Evolutionary conservation across 1,139 yeast genomes (phyloP), one percentile per base, ranked within the genome.

Genomic region (Yamadazyma friedrichii): DNA sequence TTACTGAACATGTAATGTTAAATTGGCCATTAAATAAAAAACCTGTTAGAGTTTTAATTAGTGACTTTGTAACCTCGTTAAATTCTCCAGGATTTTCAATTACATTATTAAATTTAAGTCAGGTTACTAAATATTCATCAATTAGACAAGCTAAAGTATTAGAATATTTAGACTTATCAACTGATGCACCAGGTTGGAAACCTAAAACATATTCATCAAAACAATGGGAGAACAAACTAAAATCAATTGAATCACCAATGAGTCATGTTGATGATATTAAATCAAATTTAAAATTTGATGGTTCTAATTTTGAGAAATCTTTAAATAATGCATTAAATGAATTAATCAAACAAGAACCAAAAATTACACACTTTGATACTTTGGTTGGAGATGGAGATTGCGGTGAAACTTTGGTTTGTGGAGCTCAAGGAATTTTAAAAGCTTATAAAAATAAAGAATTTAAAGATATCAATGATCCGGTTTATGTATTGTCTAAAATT

Each of bases 311-410:
- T 48, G 64, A 64, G 46, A 48, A 54, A 2, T 59, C 71, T 9
- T 60, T 84, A 36, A 58, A 56, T 22, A 52, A 61, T 6, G 91
- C 87, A 25, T 76, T 87, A 50, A 45, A 67, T 53, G 73, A 53
- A 39, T 64, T 62, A 58, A 77, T 61, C 52, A 73, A 59, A 55
- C 72, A 61, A 67, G 97, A 89, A 59, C 94, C 96, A 4, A 76
- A 79, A 51, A 84, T 91, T 54, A 91, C 97, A 0, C 76, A 80
- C 46, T 82, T 85, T 52, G 98, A 91, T 55, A 86, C 95, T 2
- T 73, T 82, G 51, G 97, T 93, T 2, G 98, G 98, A 46, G 98
- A 91, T 61, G 98, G 98, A 52, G 98, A 91, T 59, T 89, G 97
- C 65, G 98, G 98, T 36, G 94, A 88, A 54, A 91, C 97, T 0